Base-by-base conservation (phyloP, 495 filamentous ascomycete genomes). In the Talaromyces stipitatus region DNA sequence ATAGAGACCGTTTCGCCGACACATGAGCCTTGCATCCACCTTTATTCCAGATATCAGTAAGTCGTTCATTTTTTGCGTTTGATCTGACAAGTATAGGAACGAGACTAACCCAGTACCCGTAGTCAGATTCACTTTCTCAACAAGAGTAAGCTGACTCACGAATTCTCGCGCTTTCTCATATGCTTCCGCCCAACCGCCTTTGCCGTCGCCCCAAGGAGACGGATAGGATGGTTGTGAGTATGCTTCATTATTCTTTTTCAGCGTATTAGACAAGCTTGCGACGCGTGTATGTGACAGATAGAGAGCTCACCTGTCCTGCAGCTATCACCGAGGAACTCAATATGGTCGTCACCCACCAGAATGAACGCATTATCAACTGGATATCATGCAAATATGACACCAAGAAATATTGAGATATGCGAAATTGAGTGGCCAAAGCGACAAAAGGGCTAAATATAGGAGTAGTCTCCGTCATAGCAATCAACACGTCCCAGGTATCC, bases 121-220 rank as follows among this genome's bases (percentile, higher is more conserved):
- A 2, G 87, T 91, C 56, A 95, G 67, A 63, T 91, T 91, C 65
- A 91, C 82, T 73, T 92, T 95, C 74, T 95, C 90, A 20, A 85
- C 69, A 30, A 91, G 68, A 0, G 87, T 91, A 60, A 95, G 71
- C 69, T 90, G 81, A 10, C 78, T 79, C 38, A 92, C 88, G 58
- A 90, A 91, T 0, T 68, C 70, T 58, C 75, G 77, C 3, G 89
- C 89, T 62, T 87, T 84, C 18, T 62, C 69, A 61, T 91, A 87
- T 9, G 89, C 89, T 7, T 82, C 79, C 52, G 78, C 76, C 89
- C 89, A 92, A 47, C 78, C 78, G 26, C 78, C 80, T 8, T 83
- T 76, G 6, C 82, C 78, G 26, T 78, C 68, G 58, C 79, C 76
- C 83, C 88, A 88, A 70, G 87, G 85, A 22, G 84, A 85, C n/a